These are phyloP conservation scores for Vachellia collinsii DNA, from an alignment of 306 rosid genomes.

Conservation along the genomic window DNA sequence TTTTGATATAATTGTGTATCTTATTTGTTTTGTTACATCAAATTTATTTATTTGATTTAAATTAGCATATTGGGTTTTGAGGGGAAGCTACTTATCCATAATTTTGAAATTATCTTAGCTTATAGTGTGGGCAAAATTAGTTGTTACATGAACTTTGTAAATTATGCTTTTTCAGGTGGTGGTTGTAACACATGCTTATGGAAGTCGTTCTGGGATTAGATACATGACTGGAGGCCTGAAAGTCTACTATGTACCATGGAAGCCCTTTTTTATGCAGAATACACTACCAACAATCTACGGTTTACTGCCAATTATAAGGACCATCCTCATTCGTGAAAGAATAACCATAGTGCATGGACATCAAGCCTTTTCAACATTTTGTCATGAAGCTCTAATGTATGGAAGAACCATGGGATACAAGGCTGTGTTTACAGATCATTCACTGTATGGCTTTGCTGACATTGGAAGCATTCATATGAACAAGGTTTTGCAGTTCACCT, in stretches of 20 bases:
- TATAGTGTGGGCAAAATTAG: conserved; percentile 21
- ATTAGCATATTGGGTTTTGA: background rate
- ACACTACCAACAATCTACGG: conserved; percentile 83
- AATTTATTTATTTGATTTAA: background rate
- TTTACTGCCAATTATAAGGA: conserved; percentile 75
- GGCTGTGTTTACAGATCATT: conserved; percentile 91
- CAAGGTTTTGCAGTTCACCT: conserved; percentile 91
- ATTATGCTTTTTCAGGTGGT: conserved; percentile 61
- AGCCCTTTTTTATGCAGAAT: conserved; percentile 86
- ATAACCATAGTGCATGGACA: conserved; percentile 87
- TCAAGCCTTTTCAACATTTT: conserved; percentile 94
- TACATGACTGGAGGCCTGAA: conserved; percentile 86
- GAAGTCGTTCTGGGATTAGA: conserved; percentile 89
- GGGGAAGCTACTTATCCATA: background rate
- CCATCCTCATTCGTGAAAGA: conserved; percentile 80
- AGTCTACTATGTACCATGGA: conserved; percentile 92
- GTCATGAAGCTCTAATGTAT: conserved; percentile 91
- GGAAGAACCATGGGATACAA: conserved; percentile 90
- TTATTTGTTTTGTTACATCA: background rate
- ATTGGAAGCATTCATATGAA: conserved; percentile 97
- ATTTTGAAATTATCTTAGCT: conserved; percentile 8
- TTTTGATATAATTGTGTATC: background rate
- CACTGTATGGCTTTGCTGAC: conserved; percentile 88
- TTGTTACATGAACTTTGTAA: conserved; percentile 12
- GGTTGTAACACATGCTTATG: conserved; percentile 91